These are phyloP conservation scores for Metschnikowia kofuensis DNA, from an alignment of 805 yeast genomes.

Conservation along the genomic window DNA sequence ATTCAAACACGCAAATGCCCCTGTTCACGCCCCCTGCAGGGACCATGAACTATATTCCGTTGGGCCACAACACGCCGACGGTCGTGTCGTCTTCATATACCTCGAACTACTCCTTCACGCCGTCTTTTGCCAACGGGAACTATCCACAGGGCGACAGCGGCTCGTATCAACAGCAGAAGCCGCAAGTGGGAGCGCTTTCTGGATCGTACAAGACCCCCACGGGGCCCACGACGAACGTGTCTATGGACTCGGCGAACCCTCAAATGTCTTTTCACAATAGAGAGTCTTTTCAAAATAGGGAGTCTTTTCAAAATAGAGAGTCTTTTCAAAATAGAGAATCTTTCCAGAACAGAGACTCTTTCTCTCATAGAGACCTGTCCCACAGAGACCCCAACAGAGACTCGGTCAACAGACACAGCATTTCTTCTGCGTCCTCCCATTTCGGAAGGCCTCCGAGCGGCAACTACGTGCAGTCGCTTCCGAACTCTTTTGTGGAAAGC, in stretches of 20 bases:
- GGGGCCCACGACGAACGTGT: conserved; percentile 54
- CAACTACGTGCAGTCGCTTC: conserved; percentile 6
- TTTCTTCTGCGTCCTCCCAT: conserved; percentile 6
- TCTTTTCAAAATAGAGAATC: too few relatives aligned
- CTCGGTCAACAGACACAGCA: conserved; percentile 5
- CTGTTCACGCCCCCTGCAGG: conserved; percentile 18
- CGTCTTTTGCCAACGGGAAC: conserved; percentile 25
- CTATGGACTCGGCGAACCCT: conserved; percentile 44
- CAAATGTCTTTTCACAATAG: conserved; percentile 13
- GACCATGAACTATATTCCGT: conserved; percentile 33
- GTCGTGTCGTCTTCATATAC: conserved; percentile 42
- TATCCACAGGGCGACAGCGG: conserved; percentile 1
- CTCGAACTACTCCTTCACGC: conserved; percentile 37
- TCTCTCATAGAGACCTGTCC: background rate
- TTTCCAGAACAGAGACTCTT: too few relatives aligned
- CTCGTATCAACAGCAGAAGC: conserved; percentile 2
- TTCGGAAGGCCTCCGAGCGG: background rate
- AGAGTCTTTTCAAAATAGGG: background rate
- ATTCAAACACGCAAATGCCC: conserved; percentile 7
- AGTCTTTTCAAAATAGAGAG: too few relatives aligned
- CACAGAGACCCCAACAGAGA: background rate
- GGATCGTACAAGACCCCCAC: conserved; percentile 27
- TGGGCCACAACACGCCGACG: conserved; percentile 45
- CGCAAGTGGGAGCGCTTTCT: conserved; percentile 6
- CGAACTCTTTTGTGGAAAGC: conserved; percentile 9